Base-by-base conservation (phyloP, 2,329 filamentous ascomycete genomes). In the Neopestalotiopsis rosae region DNA sequence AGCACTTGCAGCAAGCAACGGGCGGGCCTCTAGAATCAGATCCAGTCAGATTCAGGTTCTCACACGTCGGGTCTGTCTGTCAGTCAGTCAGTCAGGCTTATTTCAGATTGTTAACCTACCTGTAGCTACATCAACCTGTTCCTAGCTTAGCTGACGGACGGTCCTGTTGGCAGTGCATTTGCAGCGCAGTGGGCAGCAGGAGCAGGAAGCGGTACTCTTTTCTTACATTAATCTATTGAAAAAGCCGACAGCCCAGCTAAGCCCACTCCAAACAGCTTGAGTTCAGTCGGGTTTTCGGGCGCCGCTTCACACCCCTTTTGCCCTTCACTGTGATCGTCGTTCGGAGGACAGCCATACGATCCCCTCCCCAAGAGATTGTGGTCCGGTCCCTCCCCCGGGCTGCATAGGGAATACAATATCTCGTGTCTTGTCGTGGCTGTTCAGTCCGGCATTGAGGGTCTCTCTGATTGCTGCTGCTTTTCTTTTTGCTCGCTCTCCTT, bases 331-430 rank as follows among this genome's bases (percentile, higher is more conserved):
- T 38, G 34, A 40, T 34, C 59, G 34, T 38, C n/a, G 59, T 20
- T 24, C 57, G 30, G 24, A 30, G 49, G 32, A 34, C 30, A 30
- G 20, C 34, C 59, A 62, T 17, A 30, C 59, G 30, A 62, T n/a
- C 59, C 20, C 59, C 59, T 62, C 57, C 57, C 45, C 45, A 52
- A 28, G 57, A 59, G 57, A 59, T 34, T 30, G 59, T 34, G 59
- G 59, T 62, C 59, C 59, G 59, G 59, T 62, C 59, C 59, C 59
- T 62, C 30, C 28, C 45, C 30, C n/a, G 59, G 59, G 59, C 59
- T 38, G 59, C 59, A 62, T 40, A 62, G 30, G 32, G 32, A 52
- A 9, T 7, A 38, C 34, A 38, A 52, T 52, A 52, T 52, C 45
- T 52, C 45, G 17, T 49, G 14, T 20, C 45, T 52, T 61, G 30